Evolutionary conservation across 352 stramenopile species (phyloP), one percentile per base, ranked within the genome.

Genomic region (Phytophthora europaea): DNA sequence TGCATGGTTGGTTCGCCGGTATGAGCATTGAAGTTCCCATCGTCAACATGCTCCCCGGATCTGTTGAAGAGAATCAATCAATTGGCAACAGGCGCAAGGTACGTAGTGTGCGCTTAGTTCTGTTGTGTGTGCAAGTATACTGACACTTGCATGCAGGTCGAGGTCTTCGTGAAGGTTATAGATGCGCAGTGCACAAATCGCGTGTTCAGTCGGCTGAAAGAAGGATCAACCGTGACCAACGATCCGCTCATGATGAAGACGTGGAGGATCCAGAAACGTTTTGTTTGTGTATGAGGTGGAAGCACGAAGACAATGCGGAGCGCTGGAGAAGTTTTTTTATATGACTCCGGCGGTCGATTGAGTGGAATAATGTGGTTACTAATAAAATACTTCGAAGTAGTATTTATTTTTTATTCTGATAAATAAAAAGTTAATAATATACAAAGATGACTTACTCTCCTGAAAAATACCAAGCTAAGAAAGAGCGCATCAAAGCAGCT

Each of bases 101-200:
- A 61, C 52, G 9, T 43, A 45, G 16, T 59, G 26, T 45, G 52
- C 8, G 34, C 54, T 4, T 13, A 61, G 54, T 28, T 61, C n/a
- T n/a, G n/a, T 23, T 61, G 54, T 61, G 54, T 51, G 8, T 50
- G 54, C 20, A 50, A 51, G 5, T 51, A 51, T 61, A 13, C 54
- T 61, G 13, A 50, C 54, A 18, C 15, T 48, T 50, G 6, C 34
- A 34, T 61, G 54, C 15, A 61, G 54, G 54, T 61, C 15, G 54
- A 61, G 54, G 34, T 61, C 18, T 61, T 61, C 54, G 54, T 61
- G 54, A 61, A 61, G 54, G 54, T 61, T 61, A 16, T 61, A 16
- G 54, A 61, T 61, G 54, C 15, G 6, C 33, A 48, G 33, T 61
- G 54, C 54, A 50, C 34, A 48, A 34, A 61, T 51, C 33, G 54